Conservation (phyloP, 108 stramenopile genomes). For the Cylindrotheca closterium region DNA sequence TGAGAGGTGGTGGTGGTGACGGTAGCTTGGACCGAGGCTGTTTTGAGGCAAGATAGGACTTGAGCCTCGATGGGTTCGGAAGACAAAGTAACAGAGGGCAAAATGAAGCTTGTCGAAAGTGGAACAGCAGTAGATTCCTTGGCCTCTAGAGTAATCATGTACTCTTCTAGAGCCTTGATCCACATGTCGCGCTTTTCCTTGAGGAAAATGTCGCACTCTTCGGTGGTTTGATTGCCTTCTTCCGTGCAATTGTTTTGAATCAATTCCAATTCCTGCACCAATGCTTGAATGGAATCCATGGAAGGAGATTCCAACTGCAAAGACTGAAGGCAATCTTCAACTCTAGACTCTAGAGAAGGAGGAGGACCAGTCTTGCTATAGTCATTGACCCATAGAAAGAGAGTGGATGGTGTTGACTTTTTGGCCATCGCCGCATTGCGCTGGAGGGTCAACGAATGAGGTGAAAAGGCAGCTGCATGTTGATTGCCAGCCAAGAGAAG, state of each 20-base stretch:
- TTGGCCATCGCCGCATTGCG: no score
- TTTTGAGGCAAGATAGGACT: not conserved
- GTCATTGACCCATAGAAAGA: no score
- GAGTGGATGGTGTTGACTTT: no score
- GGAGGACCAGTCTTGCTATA: no score
- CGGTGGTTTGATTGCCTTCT: constrained; percentile 14
- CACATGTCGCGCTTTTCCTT: constrained; percentile 11
- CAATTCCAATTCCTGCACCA: constrained; percentile 4
- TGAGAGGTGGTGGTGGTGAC: no score
- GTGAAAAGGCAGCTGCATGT: no score
- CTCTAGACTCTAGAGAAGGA: not conserved
- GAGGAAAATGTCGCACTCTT: constrained; percentile 4
- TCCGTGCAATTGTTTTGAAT: constrained; percentile 6
- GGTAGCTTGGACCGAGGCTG: no score
- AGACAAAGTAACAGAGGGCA: not conserved
- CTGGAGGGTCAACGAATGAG: no score
- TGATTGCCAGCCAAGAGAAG: no score
- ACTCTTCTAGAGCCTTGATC: not conserved
- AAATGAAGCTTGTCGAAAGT: not conserved
- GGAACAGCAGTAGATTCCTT: not conserved
- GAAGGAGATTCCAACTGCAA: not conserved
- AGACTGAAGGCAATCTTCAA: not conserved
- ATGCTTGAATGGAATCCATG: not conserved
- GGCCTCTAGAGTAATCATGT: no score
- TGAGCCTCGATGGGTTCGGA: not conserved